These are phyloP conservation scores for Pistacia vera DNA, from an alignment of 345 rosid species.

Conservation along the genomic window DNA sequence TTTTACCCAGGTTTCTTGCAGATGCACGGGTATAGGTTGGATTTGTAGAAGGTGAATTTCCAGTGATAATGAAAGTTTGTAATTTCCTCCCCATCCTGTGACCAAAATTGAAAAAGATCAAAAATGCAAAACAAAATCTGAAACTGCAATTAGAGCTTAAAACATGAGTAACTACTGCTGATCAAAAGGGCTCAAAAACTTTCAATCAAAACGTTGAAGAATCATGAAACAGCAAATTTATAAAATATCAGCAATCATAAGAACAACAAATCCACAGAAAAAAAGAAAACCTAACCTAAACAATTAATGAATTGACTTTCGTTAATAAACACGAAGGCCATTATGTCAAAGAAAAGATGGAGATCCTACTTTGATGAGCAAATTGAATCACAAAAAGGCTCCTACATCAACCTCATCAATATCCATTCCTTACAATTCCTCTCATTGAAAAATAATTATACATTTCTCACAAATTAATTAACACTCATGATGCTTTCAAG, in stretches of 20 bases:
- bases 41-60: conserved; percentile 4
- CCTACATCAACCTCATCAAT: not conserved
- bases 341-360: conserved; percentile 15
- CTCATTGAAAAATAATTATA: too few species aligned
- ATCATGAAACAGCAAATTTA: not conserved
- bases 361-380: not conserved
- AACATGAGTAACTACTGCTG: not conserved
- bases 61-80: not conserved
- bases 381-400: not conserved
- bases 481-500: not conserved
- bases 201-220: not conserved
- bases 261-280: not conserved
- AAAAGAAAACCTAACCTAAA: not conserved
- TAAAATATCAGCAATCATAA: not conserved
- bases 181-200: not conserved
- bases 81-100: conserved; percentile 50
- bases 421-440: too few species aligned
- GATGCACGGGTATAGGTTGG: not conserved
- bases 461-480: not conserved
- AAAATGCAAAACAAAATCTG: conserved; percentile 8
- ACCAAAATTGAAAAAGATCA: not conserved
- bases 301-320: not conserved
- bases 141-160: not conserved
- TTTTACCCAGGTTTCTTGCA: conserved; percentile 48
- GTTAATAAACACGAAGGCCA: not conserved